Percentiles rank a stretch among this genome's conserved stretches.
phyloP scores from a whole-genome alignment of 257 asterid species.

The Ligustrum vulgare region DNA sequence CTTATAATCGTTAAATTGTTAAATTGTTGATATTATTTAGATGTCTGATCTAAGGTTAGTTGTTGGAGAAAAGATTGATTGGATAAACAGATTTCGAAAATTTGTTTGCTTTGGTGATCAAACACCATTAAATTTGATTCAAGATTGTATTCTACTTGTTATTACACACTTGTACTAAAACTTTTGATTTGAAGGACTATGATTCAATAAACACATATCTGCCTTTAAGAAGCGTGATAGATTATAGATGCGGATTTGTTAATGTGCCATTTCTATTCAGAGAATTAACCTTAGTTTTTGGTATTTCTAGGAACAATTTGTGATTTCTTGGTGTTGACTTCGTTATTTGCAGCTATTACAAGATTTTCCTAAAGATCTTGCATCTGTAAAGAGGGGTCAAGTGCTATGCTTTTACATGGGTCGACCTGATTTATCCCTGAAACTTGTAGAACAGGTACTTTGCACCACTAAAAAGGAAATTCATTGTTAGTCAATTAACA shows the following conservation, averaged over 20 bases:
- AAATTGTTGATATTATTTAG: neutral
- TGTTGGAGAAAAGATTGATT: neutral
- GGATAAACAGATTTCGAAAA: neutral
- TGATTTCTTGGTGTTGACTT: constrained; percentile 23
- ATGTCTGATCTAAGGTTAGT: neutral
- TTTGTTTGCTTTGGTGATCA: neutral
- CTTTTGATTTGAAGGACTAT: neutral
- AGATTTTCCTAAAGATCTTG: constrained; percentile 85
- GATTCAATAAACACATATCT: neutral
- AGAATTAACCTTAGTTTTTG: constrained; percentile 1
- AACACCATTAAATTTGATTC: no score
- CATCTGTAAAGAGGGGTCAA: constrained; percentile 80
- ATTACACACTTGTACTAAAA: neutral
- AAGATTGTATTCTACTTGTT: neutral
- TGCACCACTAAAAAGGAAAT: neutral
- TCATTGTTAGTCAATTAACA: neutral
- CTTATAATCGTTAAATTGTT: neutral
- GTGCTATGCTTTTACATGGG: constrained; percentile 91
- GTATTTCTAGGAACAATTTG: constrained; percentile 18
- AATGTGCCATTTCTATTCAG: neutral
- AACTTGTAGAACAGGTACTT: constrained; percentile 75
- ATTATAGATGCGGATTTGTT: neutral
- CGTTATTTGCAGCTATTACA: constrained; percentile 52
- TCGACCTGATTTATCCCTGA: constrained; percentile 65
- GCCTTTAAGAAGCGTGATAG: neutral